These are phyloP conservation scores for Drechslerella coelobrocha DNA, from an alignment of 2,329 filamentous ascomycete species.

Conservation along the genomic window DNA sequence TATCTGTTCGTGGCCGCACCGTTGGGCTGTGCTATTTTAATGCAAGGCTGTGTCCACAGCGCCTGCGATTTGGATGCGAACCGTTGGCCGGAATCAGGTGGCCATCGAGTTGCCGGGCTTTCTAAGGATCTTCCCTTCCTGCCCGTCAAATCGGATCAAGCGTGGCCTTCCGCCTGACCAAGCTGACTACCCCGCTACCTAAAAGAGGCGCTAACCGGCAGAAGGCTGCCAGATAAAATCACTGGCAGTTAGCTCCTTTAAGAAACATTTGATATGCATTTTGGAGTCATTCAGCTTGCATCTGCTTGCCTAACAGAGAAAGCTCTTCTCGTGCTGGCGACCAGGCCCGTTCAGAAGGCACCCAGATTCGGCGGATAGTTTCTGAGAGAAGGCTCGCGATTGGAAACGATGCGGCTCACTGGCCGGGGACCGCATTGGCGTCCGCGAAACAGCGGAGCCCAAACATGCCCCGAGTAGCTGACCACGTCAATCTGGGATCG, in stretches of 20 bases:
- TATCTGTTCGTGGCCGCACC: constrained; percentile 14
- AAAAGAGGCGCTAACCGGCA: constrained; percentile 11
- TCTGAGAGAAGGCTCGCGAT: constrained; percentile 1
- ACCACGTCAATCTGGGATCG: constrained; percentile 35
- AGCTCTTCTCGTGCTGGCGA: too few relatives aligned
- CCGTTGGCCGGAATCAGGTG: constrained; percentile 5
- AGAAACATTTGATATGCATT: constrained; percentile 5
- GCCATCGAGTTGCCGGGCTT: background rate
- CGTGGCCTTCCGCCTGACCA: constrained; percentile 31
- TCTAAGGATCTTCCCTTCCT: background rate
- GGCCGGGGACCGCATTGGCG: background rate
- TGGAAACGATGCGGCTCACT: constrained; percentile 43
- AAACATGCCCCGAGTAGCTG: background rate
- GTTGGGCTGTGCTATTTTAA: constrained; percentile 30
- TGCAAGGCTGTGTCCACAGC: constrained; percentile 44
- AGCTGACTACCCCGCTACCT: constrained; percentile 13
- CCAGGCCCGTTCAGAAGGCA: constrained; percentile 46
- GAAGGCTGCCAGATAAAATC: constrained; percentile 15
- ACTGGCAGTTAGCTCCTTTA: constrained; percentile 1
- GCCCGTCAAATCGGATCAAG: constrained; percentile 37
- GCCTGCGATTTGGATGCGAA: constrained; percentile 8
- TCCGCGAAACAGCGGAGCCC: background rate
- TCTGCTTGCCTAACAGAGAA: constrained; percentile 15
- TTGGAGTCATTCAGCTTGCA: constrained; percentile 43
- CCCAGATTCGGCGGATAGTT: constrained; percentile 8